Evolutionary conservation across 352 stramenopile genomes (phyloP).

Genomic region (Globisporangium iwayamae): DNA sequence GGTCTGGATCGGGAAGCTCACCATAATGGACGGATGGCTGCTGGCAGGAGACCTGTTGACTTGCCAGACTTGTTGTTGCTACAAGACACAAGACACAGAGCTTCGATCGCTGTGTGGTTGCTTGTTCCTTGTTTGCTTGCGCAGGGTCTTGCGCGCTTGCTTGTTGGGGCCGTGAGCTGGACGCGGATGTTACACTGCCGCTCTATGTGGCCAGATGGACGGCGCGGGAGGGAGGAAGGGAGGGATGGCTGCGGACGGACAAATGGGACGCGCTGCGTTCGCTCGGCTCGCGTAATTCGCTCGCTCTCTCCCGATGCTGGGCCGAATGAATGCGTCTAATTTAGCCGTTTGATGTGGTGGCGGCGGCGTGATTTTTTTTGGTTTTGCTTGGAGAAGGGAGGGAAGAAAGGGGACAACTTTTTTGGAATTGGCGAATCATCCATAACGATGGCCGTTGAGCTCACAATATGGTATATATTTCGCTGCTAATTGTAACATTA

Average conservation of each 20-base stretch:
- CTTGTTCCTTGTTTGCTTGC: neutral
- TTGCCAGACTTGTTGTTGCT: neutral
- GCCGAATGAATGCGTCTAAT: neutral
- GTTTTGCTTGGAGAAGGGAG: neutral
- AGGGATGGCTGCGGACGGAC: neutral
- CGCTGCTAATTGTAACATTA: too few species aligned
- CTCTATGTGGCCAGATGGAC: neutral
- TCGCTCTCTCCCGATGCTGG: neutral
- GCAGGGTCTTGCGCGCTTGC: neutral
- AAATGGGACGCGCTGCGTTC: neutral
- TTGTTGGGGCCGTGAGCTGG: neutral
- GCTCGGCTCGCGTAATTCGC: neutral
- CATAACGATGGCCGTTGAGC: too few species aligned
- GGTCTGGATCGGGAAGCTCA: slow-evolving; percentile 23
- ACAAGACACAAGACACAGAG: neutral
- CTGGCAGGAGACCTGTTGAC: neutral
- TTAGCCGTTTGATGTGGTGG: neutral
- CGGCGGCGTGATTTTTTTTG: slow-evolving; percentile 4
- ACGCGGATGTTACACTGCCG: too few species aligned
- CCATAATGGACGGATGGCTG: slow-evolving; percentile 16
- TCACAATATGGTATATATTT: too few species aligned
- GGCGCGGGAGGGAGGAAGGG: neutral
- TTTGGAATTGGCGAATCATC: too few species aligned
- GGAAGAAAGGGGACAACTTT: too few species aligned
- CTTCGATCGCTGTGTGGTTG: slow-evolving; percentile 4